phyloP scores from a whole-genome alignment of 257 asterid species.

The Lavandula angustifolia region DNA sequence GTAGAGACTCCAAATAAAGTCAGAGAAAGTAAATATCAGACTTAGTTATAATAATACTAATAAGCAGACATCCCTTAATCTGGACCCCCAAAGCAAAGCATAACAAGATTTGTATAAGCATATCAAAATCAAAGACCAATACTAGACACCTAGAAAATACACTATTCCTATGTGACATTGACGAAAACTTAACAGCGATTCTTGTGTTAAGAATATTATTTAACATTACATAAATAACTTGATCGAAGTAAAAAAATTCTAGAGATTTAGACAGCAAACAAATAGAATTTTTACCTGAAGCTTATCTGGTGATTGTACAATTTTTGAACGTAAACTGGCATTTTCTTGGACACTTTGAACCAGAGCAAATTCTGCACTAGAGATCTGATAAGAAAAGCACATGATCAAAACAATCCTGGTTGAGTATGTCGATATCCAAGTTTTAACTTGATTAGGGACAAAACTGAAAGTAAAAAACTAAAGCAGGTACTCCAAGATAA shows the following conservation, averaged over 20 bases:
- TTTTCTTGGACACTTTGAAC: conserved; percentile 80
- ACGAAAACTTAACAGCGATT: background rate
- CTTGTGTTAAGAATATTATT: background rate
- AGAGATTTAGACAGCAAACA: background rate
- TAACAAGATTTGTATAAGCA: background rate
- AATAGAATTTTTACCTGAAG: conserved; percentile 63
- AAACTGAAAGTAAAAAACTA: background rate
- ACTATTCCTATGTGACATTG: conserved; percentile 3
- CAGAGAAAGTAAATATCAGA: background rate
- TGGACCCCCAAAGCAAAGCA: background rate
- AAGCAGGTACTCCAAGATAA: background rate
- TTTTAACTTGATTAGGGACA: conserved; percentile 2
- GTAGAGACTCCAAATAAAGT: background rate
- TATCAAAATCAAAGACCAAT: conserved; percentile 2
- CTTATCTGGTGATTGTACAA: conserved; percentile 96
- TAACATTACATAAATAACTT: background rate
- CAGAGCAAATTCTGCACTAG: conserved; percentile 73
- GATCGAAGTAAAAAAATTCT: background rate
- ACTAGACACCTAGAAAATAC: conserved; percentile 16
- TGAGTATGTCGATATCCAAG: conserved; percentile 13
- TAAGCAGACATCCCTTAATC: background rate
- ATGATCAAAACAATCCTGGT: conserved; percentile 26
- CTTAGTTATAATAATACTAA: background rate
- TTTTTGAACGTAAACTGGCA: conserved; percentile 78
- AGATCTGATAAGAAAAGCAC: conserved; percentile 51